Percentiles rank a stretch among this genome's conserved stretches.
phyloP scores from a whole-genome alignment of 2,329 filamentous ascomycete species.

The Xylaria sp. region DNA sequence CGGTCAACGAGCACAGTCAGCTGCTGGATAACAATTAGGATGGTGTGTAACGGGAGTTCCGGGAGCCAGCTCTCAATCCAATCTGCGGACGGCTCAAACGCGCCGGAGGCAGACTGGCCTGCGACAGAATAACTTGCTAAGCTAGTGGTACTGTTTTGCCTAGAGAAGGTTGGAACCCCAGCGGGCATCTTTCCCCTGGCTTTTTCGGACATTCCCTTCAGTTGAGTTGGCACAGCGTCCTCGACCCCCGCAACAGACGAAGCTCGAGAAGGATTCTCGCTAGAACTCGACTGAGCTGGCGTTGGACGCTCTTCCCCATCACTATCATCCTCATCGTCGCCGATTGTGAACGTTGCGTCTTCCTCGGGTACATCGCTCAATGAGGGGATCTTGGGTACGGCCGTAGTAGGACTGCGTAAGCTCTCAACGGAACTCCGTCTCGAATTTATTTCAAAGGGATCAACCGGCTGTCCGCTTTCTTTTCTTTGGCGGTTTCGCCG shows the following conservation, averaged over 20 bases:
- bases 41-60: slow-evolving; percentile 87
- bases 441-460: slow-evolving; percentile 61
- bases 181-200: slow-evolving; percentile 95
- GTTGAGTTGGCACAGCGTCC: slow-evolving; percentile 82
- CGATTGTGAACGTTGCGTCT: slow-evolving; percentile 86
- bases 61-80: slow-evolving; percentile 98
- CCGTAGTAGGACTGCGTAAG: slow-evolving; percentile 69
- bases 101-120: slow-evolving; percentile 65
- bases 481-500: slow-evolving; percentile 78
- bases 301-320: slow-evolving; percentile 64
- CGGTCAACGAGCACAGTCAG: slow-evolving; percentile 67
- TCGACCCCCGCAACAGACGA: slow-evolving; percentile 76
- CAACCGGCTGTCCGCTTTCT: slow-evolving; percentile 64
- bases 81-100: slow-evolving; percentile 80
- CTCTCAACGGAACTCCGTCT: slow-evolving; percentile 75
- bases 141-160: slow-evolving; percentile 90
- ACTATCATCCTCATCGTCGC: slow-evolving; percentile 79
- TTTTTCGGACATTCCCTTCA: slow-evolving; percentile 96
- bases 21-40: slow-evolving; percentile 79
- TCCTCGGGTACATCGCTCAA: slow-evolving; percentile 80
- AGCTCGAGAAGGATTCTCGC: slow-evolving; percentile 70
- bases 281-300: slow-evolving; percentile 71
- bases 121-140: slow-evolving; percentile 73
- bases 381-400: slow-evolving; percentile 63
- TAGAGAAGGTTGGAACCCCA: slow-evolving; percentile 81